Base-by-base conservation (phyloP, 2,329 filamentous ascomycete species). In the Monosporascus sp. region DNA sequence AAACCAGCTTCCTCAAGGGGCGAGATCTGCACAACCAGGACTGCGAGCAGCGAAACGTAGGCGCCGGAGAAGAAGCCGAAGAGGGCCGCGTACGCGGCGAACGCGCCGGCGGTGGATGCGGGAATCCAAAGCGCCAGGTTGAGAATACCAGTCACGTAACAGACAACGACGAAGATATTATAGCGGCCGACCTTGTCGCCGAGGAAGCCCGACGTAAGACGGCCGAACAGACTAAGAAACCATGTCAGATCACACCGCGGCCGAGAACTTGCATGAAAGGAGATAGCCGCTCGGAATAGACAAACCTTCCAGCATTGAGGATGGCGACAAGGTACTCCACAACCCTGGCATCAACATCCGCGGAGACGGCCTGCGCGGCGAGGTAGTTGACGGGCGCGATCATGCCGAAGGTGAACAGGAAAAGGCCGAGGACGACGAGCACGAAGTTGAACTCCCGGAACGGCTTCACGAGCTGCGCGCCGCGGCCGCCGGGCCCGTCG, bases 1-100 rank as follows among this genome's bases (percentile, higher is more conserved):
- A 78, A 71, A 1, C 80, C 81, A 9, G 83, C 74, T 58, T 80
- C 72, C 2, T 72, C 67, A 45, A 79, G 70, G 47, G 79, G 76
- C 0, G 74, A 76, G 50, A 83, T 79, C 56, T 82, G 76, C 2
- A 57, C 57, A 17, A 61, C 46, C 3, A 62, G 54, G 31, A 60
- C 58, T 6, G 60, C 54, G 22, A 57, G 53, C 18, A 65, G 56
- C 17, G 59, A 58, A 44, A 64, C 56, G 51, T 61, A 63, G 22
- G 62, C 62, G 14, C 62, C 62, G 1, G 60, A 63, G 36, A 53
- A 53, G 54, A 63, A 59, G 39, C 63, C 63, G 56, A 60, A 65
- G 9, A 61, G 52, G 8, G 59, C 52, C 9, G 58, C 51, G 47
- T 62, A 65, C 22, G 54, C 53, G 22, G 63, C 57, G 20, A 62